Evolutionary conservation across 768 basidiomycete genomes (phyloP).

Genomic region (Lepiota venenata): DNA sequence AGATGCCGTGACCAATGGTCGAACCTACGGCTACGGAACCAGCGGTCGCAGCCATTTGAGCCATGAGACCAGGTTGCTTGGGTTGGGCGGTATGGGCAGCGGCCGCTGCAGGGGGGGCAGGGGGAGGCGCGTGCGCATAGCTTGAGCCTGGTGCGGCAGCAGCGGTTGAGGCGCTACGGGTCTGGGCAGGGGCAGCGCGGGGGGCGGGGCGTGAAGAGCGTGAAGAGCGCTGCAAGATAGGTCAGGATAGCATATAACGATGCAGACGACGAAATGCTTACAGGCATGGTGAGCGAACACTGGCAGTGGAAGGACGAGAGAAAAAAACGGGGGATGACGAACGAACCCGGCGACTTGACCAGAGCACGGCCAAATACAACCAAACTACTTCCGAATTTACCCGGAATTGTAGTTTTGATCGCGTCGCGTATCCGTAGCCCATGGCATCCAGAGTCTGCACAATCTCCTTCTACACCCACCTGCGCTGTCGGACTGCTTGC

Average conservation of each 20-base stretch:
- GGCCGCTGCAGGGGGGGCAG: slow-evolving; percentile 42
- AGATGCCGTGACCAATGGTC: slow-evolving; percentile 87
- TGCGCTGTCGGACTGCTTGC: neutral
- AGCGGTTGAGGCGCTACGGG: slow-evolving; percentile 47
- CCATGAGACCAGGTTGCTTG: slow-evolving; percentile 67
- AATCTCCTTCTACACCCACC: slow-evolving; percentile 11
- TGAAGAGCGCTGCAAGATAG: slow-evolving; percentile 59
- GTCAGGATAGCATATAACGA: slow-evolving; percentile 3
- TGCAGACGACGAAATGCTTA: slow-evolving; percentile 20
- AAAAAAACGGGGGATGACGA: slow-evolving; percentile 15
- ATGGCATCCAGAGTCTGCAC: slow-evolving; percentile 22
- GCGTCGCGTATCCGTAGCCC: neutral
- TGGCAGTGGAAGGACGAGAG: slow-evolving; percentile 29
- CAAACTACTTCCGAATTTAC: slow-evolving; percentile 13
- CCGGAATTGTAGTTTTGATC: neutral
- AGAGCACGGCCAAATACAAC: slow-evolving; percentile 16
- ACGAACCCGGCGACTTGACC: neutral
- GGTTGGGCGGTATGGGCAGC: slow-evolving; percentile 41
- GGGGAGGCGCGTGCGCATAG: slow-evolving; percentile 36
- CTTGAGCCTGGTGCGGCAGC: slow-evolving; percentile 47
- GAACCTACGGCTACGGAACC: slow-evolving; percentile 89
- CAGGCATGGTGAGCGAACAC: slow-evolving; percentile 42
- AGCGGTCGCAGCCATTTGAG: slow-evolving; percentile 87
- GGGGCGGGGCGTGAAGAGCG: slow-evolving; percentile 58
- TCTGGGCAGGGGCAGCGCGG: slow-evolving; percentile 39